These are phyloP conservation scores for Dionaea muscipula DNA, from an alignment of 179 eudicot genomes.

Conservation along the genomic window DNA sequence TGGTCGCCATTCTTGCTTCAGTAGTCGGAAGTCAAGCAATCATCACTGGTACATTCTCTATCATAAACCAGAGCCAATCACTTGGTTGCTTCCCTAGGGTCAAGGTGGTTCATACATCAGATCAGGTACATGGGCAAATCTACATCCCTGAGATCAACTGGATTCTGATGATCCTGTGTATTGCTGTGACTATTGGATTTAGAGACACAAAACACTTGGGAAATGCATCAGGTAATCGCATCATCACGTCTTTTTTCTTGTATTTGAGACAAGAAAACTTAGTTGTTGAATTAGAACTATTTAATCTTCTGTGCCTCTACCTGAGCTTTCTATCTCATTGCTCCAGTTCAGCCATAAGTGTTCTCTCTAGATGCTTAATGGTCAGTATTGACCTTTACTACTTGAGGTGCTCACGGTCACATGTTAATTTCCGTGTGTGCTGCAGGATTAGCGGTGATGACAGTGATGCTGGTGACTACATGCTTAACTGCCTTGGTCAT, in stretches of 20 bases:
- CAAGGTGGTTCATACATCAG: constrained; percentile 72
- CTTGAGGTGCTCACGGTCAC: not conserved
- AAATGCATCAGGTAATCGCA: constrained; percentile 88
- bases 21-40: constrained; percentile 90
- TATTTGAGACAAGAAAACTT: not conserved
- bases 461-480: constrained; percentile 89
- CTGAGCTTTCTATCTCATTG: constrained; percentile 1
- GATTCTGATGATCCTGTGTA: constrained; percentile 64
- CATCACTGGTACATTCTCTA: constrained; percentile 89
- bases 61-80: constrained; percentile 73
- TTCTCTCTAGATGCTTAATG: too few species aligned
- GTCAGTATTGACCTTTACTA: too few species aligned
- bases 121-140: constrained; percentile 71
- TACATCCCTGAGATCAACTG: constrained; percentile 90
- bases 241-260: not conserved
- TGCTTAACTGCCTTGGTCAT: constrained; percentile 86
- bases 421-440: not conserved
- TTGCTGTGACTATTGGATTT: constrained; percentile 79
- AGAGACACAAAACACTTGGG: constrained; percentile 66
- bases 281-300: not conserved
- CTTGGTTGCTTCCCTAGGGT: constrained; percentile 80
- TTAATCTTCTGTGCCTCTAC: not conserved
- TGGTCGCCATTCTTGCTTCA: constrained; percentile 75
- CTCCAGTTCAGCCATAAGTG: not conserved
- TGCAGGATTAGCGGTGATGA: constrained; percentile 90